Evolutionary conservation across 75 land plant species (phyloP), one percentile per base, ranked within the genome.

Genomic region (Larix kaempferi): DNA sequence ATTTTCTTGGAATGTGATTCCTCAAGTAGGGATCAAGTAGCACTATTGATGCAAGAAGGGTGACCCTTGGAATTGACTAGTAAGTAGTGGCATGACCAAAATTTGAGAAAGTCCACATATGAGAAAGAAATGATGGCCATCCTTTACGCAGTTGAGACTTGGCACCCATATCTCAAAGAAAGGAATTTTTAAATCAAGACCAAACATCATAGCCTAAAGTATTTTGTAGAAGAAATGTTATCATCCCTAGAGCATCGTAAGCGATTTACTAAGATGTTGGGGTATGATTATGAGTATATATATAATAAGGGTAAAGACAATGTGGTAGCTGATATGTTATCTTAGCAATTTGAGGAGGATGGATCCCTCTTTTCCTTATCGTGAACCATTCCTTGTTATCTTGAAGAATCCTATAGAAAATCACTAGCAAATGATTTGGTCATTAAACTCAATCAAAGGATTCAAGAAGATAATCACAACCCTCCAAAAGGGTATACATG

Each of bases 1-100:
- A 73, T 77, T 62, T 26, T 71, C 44, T 12, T 77, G 3, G 83
- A 82, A 73, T 16, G 44, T 27, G 71, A 77, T 73, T 65, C 83
- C 1, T 77, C 69, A 5, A 66, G 79, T 11, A 14, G 13, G 79
- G 83, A 0, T 0, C 73, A 2, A 74, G 79, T n/a, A 33, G 83
- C 71, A 3, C 57, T 77, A 1, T 33, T 73, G 7, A 72, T 59
- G 29, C 76, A 82, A 71, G 76, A 69, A 12, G 6, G 25, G 6
- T 3, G 35, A 3, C 83, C 83, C 2, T 29, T 82, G 0, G 76
- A 78, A 3, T 77, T 73, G 26, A 60, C 76, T 6, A 77, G 76
- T 22, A 49, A 77, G 16, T 49, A 56, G 5, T 26, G 78, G 10
- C 1, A 14, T 2, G 1, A 7, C 21, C 0, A 17, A 14, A 5